phyloP scores from a whole-genome alignment of 2,329 filamentous ascomycete genomes.

The Tolypocladium amazonense region DNA sequence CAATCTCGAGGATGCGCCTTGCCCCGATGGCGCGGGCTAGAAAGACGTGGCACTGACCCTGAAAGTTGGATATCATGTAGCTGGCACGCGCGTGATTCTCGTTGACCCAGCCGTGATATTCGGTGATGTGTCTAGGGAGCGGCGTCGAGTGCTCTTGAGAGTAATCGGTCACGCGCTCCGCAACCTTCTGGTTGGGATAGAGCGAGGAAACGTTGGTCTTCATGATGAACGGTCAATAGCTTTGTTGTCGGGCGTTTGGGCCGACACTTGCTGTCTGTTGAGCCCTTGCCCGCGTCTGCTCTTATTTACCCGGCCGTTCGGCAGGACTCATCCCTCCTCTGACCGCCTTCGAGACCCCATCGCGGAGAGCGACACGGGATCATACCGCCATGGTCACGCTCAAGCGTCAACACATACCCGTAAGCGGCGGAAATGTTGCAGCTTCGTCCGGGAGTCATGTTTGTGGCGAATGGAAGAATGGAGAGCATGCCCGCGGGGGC shows the following conservation, averaged over 20 bases:
- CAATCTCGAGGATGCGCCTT: slow-evolving; percentile 29
- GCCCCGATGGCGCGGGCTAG: slow-evolving; percentile 24
- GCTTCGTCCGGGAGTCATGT: neutral
- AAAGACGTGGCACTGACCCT: slow-evolving; percentile 22
- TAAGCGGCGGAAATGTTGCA: neutral
- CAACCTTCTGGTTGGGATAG: slow-evolving; percentile 26
- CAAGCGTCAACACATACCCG: neutral
- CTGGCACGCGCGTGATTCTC: slow-evolving; percentile 10
- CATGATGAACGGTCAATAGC: slow-evolving; percentile 8
- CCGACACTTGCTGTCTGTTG: neutral
- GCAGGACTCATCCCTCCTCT: neutral
- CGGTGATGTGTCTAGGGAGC: slow-evolving; percentile 21
- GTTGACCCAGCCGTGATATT: slow-evolving; percentile 23
- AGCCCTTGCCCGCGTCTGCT: neutral
- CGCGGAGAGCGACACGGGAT: neutral
- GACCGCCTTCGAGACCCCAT: neutral
- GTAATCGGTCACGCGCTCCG: slow-evolving; percentile 23
- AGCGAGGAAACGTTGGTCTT: slow-evolving; percentile 19
- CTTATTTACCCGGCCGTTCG: neutral
- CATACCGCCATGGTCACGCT: neutral
- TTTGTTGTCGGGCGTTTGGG: neutral
- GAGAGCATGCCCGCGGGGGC: neutral
- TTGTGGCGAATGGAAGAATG: neutral
- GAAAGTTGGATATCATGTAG: slow-evolving; percentile 24
- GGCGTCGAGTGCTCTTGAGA: slow-evolving; percentile 21